Evolutionary conservation across 768 basidiomycete species (phyloP).

Genomic region (Amanita fuliginea): DNA sequence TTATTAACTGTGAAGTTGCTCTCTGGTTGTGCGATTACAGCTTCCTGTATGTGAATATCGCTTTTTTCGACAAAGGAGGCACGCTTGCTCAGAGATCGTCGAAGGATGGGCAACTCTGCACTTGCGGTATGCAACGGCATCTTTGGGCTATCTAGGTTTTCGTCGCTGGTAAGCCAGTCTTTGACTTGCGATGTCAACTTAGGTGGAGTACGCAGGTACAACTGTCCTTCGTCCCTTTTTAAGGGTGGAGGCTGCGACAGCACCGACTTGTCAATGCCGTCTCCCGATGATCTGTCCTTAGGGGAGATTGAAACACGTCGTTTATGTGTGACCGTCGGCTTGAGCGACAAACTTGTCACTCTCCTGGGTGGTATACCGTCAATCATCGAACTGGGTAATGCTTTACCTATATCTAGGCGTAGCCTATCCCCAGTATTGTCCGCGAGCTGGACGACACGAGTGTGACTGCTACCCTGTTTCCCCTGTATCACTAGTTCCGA

Average conservation of each 20-base stretch:
- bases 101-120: conserved; percentile 37
- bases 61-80: conserved; percentile 52
- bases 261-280: conserved; percentile 1
- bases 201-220: not conserved
- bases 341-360: conserved; percentile 12
- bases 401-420: conserved; percentile 2
- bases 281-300: conserved; percentile 19
- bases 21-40: conserved; percentile 25
- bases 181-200: conserved; percentile 18
- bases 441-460: conserved; percentile 3
- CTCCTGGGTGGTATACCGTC: conserved; percentile 2
- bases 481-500: not conserved
- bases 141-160: conserved; percentile 12
- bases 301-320: conserved; percentile 38
- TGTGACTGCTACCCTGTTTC: conserved; percentile 5
- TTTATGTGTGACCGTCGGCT: conserved; percentile 38
- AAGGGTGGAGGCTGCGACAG: not conserved
- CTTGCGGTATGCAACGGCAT: conserved; percentile 11
- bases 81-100: conserved; percentile 64
- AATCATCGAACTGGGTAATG: conserved; percentile 3
- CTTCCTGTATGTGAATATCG: conserved; percentile 26
- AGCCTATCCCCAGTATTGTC: conserved; percentile 3
- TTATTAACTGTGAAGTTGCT: conserved; percentile 10
- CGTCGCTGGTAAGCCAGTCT: conserved; percentile 72
- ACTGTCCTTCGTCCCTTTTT: not conserved